Base-by-base conservation (phyloP, 352 stramenopile species). In the Globisporangium mamillatum region DNA sequence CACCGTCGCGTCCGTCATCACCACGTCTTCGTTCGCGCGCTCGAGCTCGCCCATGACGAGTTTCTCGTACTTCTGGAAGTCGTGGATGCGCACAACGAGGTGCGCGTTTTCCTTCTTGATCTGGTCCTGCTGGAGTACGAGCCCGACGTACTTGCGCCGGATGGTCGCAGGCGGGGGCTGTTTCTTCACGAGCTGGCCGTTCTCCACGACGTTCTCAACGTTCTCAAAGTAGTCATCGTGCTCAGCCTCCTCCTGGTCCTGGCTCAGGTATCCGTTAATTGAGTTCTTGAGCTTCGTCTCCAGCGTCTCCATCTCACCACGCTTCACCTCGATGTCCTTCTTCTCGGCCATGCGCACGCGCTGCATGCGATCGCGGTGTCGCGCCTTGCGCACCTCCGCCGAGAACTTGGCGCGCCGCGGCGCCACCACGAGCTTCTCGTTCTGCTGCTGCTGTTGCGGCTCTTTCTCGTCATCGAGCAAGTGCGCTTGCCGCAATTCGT, bases 331-430 rank as follows among this genome's bases (percentile, higher is more conserved):
- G 38, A 78, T 72, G 55, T 70, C 76, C 6, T 74, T 67, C 67
- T 79, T 79, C 44, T 79, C 70, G 1, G 73, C 70, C 54, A 82
- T 66, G 8, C 75, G 73, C 48, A 75, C 67, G 50, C 75, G 75
- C 66, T 82, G 75, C 75, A 82, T 82, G 12, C 75, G 75, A 29
- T 79, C 75, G 63, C 75, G 75, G 22, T 82, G 75, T 6, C 75
- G 58, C 5, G 73, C 73, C 6, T 65, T 59, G 4, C 75, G 75
- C 16, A 76, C 71, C 2, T 82, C 75, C 1, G 71, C 32, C 14
- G 48, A 68, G 52, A 60, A 60, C 50, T 66, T 66, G 44, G 44
- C 46, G 32, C 46, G 61, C 7, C 46, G 44, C 25, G 46, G 61
- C 10, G 61, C 46, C 36, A 32, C 34, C 57, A 32, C 38, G 10